phyloP scores from a whole-genome alignment of 192 early-diverging fungal species.

The Umbelopsis vinacea region DNA sequence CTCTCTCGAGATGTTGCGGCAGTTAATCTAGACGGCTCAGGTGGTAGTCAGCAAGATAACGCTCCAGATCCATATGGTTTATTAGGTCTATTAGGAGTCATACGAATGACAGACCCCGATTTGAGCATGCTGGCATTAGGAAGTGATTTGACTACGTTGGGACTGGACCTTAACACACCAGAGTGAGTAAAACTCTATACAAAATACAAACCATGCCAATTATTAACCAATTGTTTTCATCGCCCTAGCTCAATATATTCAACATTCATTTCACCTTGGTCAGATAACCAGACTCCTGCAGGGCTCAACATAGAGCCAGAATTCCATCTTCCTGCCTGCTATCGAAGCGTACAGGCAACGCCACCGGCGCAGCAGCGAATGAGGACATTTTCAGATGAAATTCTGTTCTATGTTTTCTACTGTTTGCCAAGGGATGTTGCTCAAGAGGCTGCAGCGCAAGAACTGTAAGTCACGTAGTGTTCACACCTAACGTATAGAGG shows the following conservation, averaged over 20 bases:
- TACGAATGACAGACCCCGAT: conserved; percentile 79
- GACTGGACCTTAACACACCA: conserved; percentile 72
- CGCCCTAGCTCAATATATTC: conserved; percentile 66
- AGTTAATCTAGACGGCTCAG: not conserved
- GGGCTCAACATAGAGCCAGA: conserved; percentile 78
- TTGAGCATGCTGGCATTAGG: conserved; percentile 86
- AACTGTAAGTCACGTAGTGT: conserved; percentile 62
- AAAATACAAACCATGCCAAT: not conserved
- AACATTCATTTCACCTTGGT: conserved; percentile 90
- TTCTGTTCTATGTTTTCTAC: conserved; percentile 98
- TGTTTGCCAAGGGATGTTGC: conserved; percentile 90
- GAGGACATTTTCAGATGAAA: conserved; percentile 80
- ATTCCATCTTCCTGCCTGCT: conserved; percentile 85
- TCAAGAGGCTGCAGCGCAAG: conserved; percentile 93
- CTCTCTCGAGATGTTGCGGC: not conserved
- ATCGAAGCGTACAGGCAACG: conserved; percentile 69
- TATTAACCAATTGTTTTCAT: not conserved
- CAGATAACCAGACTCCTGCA: conserved; percentile 68
- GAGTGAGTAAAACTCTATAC: conserved; percentile 50
- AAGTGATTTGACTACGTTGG: conserved; percentile 87
- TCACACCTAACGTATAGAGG: not conserved
- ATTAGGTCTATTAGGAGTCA: conserved; percentile 85
- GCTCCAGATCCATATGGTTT: conserved; percentile 75
- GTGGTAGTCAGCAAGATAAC: not conserved
- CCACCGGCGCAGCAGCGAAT: conserved; percentile 78